Evolutionary conservation across 2,329 filamentous ascomycete species (phyloP).

Genomic region (Didymella lethalis): DNA sequence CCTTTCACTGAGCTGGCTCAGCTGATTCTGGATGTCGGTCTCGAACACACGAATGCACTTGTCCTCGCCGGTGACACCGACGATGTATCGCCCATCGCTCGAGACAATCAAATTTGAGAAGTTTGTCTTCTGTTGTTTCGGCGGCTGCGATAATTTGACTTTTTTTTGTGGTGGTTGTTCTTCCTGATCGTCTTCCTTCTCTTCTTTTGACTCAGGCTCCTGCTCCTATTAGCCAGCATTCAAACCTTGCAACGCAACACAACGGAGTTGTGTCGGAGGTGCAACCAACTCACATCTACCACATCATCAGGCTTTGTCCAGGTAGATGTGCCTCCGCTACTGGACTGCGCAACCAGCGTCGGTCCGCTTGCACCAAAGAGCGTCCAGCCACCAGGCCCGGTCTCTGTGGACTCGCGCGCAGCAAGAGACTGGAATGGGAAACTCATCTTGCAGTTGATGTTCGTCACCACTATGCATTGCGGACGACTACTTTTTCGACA

Average conservation of each 20-base stretch:
- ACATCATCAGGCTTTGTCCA: constrained; percentile 38
- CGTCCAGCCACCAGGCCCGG: constrained; percentile 50
- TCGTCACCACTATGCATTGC: constrained; percentile 10
- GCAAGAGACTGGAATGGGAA: constrained; percentile 54
- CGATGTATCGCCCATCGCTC: constrained; percentile 69
- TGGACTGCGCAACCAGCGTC: constrained; percentile 65
- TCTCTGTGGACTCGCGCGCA: constrained; percentile 27
- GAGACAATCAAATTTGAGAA: constrained; percentile 74
- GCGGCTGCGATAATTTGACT: constrained; percentile 49
- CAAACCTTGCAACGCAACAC: not conserved
- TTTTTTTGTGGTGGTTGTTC: constrained; percentile 53
- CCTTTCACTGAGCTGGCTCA: constrained; percentile 77
- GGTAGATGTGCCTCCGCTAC: constrained; percentile 40
- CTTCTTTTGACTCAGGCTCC: constrained; percentile 19
- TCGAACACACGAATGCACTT: constrained; percentile 87
- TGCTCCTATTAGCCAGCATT: constrained; percentile 27
- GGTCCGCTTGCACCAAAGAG: constrained; percentile 79
- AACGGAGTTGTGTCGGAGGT: not conserved
- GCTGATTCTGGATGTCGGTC: constrained; percentile 65
- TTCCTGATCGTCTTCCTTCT: constrained; percentile 40
- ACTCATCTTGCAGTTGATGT: constrained; percentile 31
- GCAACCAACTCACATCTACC: constrained; percentile 36
- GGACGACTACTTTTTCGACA: constrained; percentile 16
- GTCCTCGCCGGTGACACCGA: constrained; percentile 88
- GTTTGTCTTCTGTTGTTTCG: constrained; percentile 59